Evolutionary conservation across 306 rosid species (phyloP).

Genomic region (Abrus precatorius): DNA sequence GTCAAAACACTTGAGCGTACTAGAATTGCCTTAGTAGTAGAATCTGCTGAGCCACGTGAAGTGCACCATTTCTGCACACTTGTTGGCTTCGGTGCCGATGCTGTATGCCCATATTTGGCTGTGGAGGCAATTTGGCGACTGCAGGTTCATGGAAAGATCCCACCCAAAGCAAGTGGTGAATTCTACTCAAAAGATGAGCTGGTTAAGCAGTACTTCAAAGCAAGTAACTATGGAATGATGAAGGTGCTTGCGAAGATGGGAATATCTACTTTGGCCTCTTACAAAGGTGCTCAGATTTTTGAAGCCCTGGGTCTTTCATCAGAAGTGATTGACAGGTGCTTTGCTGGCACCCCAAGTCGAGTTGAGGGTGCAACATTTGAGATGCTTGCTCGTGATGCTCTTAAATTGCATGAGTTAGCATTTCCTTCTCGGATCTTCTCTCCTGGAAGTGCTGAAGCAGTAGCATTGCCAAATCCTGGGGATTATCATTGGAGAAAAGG

Average conservation of each 20-base stretch:
- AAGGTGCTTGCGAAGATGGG: constrained; percentile 99
- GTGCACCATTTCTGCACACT: constrained; percentile 98
- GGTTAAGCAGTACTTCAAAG: constrained; percentile 86
- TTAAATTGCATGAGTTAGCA: constrained; percentile 85
- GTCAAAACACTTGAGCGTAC: constrained; percentile 95
- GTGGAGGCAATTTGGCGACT: constrained; percentile 91
- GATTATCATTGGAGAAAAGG: constrained; percentile 99
- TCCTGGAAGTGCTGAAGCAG: constrained; percentile 94
- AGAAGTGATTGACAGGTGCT: constrained; percentile 91
- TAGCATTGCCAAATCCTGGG: constrained; percentile 96
- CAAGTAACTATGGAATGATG: constrained; percentile 97
- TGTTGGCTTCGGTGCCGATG: constrained; percentile 98
- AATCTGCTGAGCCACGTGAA: constrained; percentile 99
- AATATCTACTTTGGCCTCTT: constrained; percentile 97
- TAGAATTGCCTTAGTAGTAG: constrained; percentile 87
- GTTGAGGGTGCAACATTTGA: constrained; percentile 98
- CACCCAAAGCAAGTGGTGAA: constrained; percentile 76
- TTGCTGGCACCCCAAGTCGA: constrained; percentile 97
- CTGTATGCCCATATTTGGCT: constrained; percentile 92
- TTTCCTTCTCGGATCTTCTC: constrained; percentile 84
- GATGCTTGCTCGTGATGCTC: constrained; percentile 85
- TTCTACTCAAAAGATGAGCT: constrained; percentile 78
- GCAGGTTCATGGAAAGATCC: constrained; percentile 97
- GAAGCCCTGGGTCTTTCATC: constrained; percentile 98
- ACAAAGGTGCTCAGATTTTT: constrained; percentile 98